Conservation (phyloP, 257 asterid species). For the Ocimum tenuiflorum region DNA sequence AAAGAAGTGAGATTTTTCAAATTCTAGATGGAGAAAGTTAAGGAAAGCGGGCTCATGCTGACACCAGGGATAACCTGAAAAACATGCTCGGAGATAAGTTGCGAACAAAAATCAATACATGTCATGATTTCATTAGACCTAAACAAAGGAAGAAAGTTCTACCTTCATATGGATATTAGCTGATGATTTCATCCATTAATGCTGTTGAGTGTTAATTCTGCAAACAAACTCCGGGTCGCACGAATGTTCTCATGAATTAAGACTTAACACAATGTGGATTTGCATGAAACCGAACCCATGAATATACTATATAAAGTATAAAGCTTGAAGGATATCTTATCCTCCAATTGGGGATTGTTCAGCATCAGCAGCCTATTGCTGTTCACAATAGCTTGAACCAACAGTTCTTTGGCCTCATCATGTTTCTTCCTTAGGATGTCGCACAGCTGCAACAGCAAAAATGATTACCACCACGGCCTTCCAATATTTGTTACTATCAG, state of each 20-base stretch:
- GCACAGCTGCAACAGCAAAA: conserved; percentile 57
- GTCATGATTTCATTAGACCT: neutral
- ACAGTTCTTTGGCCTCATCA: conserved; percentile 72
- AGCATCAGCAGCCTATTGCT: conserved; percentile 81
- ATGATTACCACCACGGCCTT: neutral
- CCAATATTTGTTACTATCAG: neutral
- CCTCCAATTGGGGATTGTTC: conserved; percentile 52
- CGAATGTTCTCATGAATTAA: conserved; percentile 49
- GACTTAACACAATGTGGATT: conserved; percentile 25
- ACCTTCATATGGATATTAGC: conserved; percentile 24
- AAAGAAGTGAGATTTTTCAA: no score
- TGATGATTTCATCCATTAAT: conserved; percentile 18
- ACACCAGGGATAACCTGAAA: conserved; percentile 21
- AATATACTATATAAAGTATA: neutral
- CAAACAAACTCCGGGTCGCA: conserved; percentile 50
- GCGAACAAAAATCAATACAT: neutral
- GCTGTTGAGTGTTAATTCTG: conserved; percentile 28
- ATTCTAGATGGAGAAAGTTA: neutral
- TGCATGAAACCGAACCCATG: neutral
- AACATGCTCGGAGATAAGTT: neutral
- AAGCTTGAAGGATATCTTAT: conserved; percentile 73
- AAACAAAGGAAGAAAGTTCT: neutral
- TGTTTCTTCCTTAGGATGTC: conserved; percentile 61
- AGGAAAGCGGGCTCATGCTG: conserved; percentile 8
- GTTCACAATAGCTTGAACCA: conserved; percentile 67